phyloP scores from a whole-genome alignment of 139 green algal species.

The Chlorella vulgaris region DNA sequence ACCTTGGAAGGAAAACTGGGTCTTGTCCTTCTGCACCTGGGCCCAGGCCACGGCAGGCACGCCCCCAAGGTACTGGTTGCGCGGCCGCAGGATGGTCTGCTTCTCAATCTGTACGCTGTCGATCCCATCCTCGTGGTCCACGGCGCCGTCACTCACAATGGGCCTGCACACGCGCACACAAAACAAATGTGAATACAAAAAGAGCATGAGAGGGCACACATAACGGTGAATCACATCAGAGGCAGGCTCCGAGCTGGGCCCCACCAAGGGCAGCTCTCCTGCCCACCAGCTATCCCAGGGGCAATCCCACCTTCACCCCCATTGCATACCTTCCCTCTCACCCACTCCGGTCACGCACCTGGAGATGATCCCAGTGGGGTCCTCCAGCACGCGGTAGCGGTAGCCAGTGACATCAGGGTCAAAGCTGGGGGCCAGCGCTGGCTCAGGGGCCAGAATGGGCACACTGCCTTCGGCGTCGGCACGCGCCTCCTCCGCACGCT shows the following conservation, averaged over 20 bases:
- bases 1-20: constrained; percentile 50
- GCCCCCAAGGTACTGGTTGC: constrained; percentile 49
- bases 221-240: neutral
- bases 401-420: constrained; percentile 67
- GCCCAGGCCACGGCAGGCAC: constrained; percentile 44
- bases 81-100: constrained; percentile 49
- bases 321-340: no score
- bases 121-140: constrained; percentile 80
- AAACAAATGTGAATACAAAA: no score
- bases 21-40: constrained; percentile 86
- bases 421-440: constrained; percentile 73
- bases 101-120: constrained; percentile 75
- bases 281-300: neutral
- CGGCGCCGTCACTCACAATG: constrained; percentile 57
- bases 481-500: constrained; percentile 53
- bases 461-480: constrained; percentile 43
- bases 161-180: constrained; percentile 43
- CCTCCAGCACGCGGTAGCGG: constrained; percentile 78
- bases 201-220: no score
- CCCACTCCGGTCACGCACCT: constrained; percentile 1
- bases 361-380: constrained; percentile 50
- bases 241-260: no score
- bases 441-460: constrained; percentile 70
- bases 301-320: neutral
- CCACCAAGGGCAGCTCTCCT: neutral